Base-by-base conservation (phyloP, 306 rosid species). In the Astragalus glycyphyllos region DNA sequence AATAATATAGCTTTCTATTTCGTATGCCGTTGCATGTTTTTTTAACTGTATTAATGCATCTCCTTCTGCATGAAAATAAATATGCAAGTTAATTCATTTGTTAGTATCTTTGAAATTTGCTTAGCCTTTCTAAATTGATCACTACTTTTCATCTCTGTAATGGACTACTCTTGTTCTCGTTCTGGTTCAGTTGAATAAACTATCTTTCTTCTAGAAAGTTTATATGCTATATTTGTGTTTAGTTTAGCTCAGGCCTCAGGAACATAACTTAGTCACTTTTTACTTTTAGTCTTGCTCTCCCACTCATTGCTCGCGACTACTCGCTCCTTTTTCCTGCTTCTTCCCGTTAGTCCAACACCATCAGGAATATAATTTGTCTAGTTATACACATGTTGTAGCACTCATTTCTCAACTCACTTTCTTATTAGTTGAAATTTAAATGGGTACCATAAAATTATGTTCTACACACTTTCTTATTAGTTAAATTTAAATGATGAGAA, bases 61-160 rank as follows among this genome's bases (percentile, higher is more conserved):
- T 77, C 41, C 16, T 72, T 77, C 70, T 68, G 48, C 62, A 37
- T 68, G 76, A 70, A 35, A 77, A 66, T 66, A 59, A 73, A 53
- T 45, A 8, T 50, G 5, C 45, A 44, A 14, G 8, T 62, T 63
- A 29, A 20, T 7, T 15, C 1, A 20, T 53, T 6, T 17, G 32
- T 38, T 38, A 32, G 45, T 31, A 57, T n/a, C 44, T 15, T 69
- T 1, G 3, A 59, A 64, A 37, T 50, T 69, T 42, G 63, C 34
- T n/a, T 49, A 4, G 77, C 66, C 66, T 46, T 48, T 29, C 49
- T 44, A 71, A 50, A 59, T 58, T 72, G 31, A 31, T 53, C 34
- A 46, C 46, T 63, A 23, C 40, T 62, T 51, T 41, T 11, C 32
- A 50, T 58, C 16, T 63, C 11, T 73, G 62, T 50, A 61, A 57